Conservation (phyloP, 2,329 filamentous ascomycete species). For the Thelonectria olida region DNA sequence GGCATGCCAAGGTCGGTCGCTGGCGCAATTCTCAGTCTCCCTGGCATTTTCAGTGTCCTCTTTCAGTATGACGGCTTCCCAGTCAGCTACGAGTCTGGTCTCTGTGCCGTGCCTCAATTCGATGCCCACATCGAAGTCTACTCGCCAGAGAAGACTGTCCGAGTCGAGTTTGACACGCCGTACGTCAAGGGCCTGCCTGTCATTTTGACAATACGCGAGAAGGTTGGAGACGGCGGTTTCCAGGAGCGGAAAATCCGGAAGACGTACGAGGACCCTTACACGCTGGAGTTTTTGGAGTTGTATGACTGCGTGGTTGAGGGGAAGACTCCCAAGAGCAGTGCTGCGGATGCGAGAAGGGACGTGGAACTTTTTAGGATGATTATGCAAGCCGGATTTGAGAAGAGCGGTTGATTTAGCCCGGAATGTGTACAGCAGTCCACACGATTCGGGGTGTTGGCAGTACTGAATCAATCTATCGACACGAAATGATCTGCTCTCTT, state of each 20-base stretch:
- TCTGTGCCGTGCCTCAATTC: slow-evolving; percentile 60
- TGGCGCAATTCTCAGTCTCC: slow-evolving; percentile 15
- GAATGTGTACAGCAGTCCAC: too few relatives aligned
- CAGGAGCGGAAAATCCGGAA: slow-evolving; percentile 40
- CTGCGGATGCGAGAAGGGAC: slow-evolving; percentile 40
- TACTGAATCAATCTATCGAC: too few relatives aligned
- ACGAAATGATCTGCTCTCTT: too few relatives aligned
- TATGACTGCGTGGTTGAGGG: slow-evolving; percentile 28
- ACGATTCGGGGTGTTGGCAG: too few relatives aligned
- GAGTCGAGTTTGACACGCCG: slow-evolving; percentile 62
- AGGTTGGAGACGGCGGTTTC: slow-evolving; percentile 43
- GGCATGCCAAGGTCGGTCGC: slow-evolving; percentile 23
- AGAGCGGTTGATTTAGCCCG: background rate
- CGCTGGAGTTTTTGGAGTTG: slow-evolving; percentile 43
- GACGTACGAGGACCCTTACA: slow-evolving; percentile 53
- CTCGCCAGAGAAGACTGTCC: slow-evolving; percentile 59
- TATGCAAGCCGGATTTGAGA: slow-evolving; percentile 9
- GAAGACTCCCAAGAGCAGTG: slow-evolving; percentile 42
- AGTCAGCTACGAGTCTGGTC: slow-evolving; percentile 63
- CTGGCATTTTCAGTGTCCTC: slow-evolving; percentile 32
- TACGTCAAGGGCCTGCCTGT: slow-evolving; percentile 61
- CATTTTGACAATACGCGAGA: slow-evolving; percentile 54
- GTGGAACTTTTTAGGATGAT: slow-evolving; percentile 24
- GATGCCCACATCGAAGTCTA: slow-evolving; percentile 61
- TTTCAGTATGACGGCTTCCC: slow-evolving; percentile 50